These are phyloP conservation scores for Kluyveromyces nonfermentans DNA, from an alignment of 805 yeast species.

Conservation along the genomic window DNA sequence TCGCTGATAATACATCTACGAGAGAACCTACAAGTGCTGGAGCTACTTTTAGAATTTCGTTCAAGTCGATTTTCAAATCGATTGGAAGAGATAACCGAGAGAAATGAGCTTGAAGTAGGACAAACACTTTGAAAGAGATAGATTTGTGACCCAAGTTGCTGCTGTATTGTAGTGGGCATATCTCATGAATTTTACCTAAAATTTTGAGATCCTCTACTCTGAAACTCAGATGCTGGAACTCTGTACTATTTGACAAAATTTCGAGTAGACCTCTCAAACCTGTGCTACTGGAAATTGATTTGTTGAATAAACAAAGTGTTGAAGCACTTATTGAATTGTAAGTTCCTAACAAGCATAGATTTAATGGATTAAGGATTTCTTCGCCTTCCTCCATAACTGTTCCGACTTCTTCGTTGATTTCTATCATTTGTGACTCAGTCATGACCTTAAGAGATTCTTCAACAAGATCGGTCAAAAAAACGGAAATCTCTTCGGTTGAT, in stretches of 20 bases:
- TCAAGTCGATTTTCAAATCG: constrained; percentile 53
- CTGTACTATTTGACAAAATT: constrained; percentile 56
- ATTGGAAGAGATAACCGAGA: constrained; percentile 53
- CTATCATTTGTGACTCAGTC: constrained; percentile 50
- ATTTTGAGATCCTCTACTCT: constrained; percentile 48
- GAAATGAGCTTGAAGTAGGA: constrained; percentile 74
- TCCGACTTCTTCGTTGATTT: constrained; percentile 32
- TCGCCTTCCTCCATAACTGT: constrained; percentile 28
- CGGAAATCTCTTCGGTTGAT: constrained; percentile 62
- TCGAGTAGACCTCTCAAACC: constrained; percentile 56
- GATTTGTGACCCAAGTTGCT: constrained; percentile 29
- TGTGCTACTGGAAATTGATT: constrained; percentile 44
- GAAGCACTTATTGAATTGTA: constrained; percentile 56
- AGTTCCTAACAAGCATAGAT: constrained; percentile 66
- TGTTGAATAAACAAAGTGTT: constrained; percentile 54
- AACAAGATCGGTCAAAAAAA: constrained; percentile 72
- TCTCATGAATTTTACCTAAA: constrained; percentile 43
- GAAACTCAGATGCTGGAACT: constrained; percentile 59
- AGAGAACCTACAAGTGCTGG: constrained; percentile 51
- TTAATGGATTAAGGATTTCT: constrained; percentile 44
- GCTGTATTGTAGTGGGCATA: constrained; percentile 52
- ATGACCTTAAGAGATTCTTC: constrained; percentile 63
- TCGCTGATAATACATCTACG: constrained; percentile 69
- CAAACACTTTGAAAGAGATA: constrained; percentile 59
- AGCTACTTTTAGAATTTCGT: constrained; percentile 39